Evolutionary conservation across 768 basidiomycete species (phyloP), one percentile per base, ranked within the genome.

Genomic region (Auriscalpium vulgare): DNA sequence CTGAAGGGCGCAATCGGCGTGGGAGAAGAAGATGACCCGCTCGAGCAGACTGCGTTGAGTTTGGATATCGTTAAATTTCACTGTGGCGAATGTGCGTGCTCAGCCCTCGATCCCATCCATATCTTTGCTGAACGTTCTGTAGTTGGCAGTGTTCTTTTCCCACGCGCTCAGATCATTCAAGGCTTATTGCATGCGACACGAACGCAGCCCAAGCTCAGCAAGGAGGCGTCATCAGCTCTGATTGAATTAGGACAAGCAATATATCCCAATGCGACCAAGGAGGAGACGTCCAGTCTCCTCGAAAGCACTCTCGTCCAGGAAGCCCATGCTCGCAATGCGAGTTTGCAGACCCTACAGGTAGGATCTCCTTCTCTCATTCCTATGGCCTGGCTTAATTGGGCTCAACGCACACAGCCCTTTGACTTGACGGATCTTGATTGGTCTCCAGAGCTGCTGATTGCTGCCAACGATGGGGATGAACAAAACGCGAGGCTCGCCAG

Each of bases 371-470:
- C 14, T 37, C 37, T 17, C 51, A 29, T 35, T 57, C 35, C 36
- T 29, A 14, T 8, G n/a, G 37, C 29, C 13, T 10, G 11, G n/a
- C 19, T 48, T 55, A 23, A 50, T 29, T 29, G 44, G 10, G 0
- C 37, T 38, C 8, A 8, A 16, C 43, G 47, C 10, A 44, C 11
- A 1, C 57, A 97, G 91, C 88, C 94, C 0, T 87, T 98, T 61
- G 97, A 98, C 70, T 69, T 98, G 48, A 97, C 95, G 0, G 95
- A 98, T 49, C 68, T 92, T 38, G 94, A 97, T 58, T 99, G 94
- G 88, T 90, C 88, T 2, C 82, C 88, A 0, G 85, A 90, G 66
- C 69, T 99, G 1, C 91, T 91, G 84, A 78, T 97, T 40, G 88
- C 88, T 4, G 85, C 81, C 53, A 92, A 97, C 62, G 97, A 98